A percentile compares a stretch with the other conserved stretches of the same genome.
Evolutionary conservation across 208 protist genomes (phyloP).

Genomic region (Trypanosoma grayi): DNA sequence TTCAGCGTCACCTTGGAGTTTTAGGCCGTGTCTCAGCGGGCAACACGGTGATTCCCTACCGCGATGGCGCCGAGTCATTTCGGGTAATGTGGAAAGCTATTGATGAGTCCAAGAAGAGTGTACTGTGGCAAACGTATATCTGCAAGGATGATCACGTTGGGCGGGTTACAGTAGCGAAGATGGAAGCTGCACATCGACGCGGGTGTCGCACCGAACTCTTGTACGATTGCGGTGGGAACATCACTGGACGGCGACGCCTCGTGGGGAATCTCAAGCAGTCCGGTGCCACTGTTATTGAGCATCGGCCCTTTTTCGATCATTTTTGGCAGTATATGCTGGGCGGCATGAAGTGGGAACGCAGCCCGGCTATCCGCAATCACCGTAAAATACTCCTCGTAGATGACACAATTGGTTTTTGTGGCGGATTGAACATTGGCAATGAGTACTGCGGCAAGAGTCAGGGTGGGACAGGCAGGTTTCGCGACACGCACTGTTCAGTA

Average conservation of each 20-base stretch:
- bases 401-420: conserved; percentile 78
- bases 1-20: conserved; percentile 47
- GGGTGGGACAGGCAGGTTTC: conserved; percentile 77
- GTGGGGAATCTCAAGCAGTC: conserved; percentile 63
- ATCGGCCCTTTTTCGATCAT: conserved; percentile 82
- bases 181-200: conserved; percentile 69
- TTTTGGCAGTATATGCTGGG: conserved; percentile 60
- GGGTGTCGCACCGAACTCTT: conserved; percentile 80
- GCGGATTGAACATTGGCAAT: conserved; percentile 92
- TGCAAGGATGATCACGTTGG: conserved; percentile 90
- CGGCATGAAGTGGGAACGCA: conserved; percentile 73
- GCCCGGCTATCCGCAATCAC: conserved; percentile 89
- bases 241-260: conserved; percentile 73
- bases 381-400: conserved; percentile 91
- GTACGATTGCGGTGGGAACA: conserved; percentile 91
- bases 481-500: conserved; percentile 85
- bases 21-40: conserved; percentile 63
- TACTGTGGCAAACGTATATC: conserved; percentile 93
- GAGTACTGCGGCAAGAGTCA: conserved; percentile 78
- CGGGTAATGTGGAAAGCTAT: conserved; percentile 84
- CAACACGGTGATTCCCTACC: conserved; percentile 63
- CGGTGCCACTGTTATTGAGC: conserved; percentile 75
- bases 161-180: conserved; percentile 52
- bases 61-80: conserved; percentile 80
- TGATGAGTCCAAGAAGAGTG: conserved; percentile 57